Base-by-base conservation (phyloP, 179 eudicot species). In the Spergularia azorica region DNA sequence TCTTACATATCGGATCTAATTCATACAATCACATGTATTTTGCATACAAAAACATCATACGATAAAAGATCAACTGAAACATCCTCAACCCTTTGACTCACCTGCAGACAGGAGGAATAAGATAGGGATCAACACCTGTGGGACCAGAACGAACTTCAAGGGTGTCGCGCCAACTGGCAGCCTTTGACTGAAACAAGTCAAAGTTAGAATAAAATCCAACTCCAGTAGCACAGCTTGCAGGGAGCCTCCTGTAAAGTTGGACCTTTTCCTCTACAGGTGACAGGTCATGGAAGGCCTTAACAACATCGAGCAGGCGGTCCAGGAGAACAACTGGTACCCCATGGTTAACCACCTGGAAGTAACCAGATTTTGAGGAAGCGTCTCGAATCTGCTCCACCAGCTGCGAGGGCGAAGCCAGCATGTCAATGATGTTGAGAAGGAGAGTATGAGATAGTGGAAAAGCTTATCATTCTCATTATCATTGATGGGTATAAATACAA, bases 161-260 rank as follows among this genome's bases (percentile, higher is more conserved):
- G 1, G 95, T 83, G 72, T 92, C 97, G 8, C 93, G 82, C 97
- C 95, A 92, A 76, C 95, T 92, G 43, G 95, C 93, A 10, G 93
- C 97, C 76, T 90, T 90, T 0, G 93, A 90, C 16, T 77, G 80
- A 70, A 67, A 90, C 62, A 92, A 76, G 15, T 92, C 97, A 76
- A 83, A 79, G 63, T 90, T 92, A 8, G 93, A 85, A 38, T 75
- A 74, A 71, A 82, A 92, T 1, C 85, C 73, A 0, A 83, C 83
- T 0, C 93, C 93, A 32, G 43, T 46, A 5, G 75, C 80, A 12
- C 57, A 10, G 68, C 38, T 55, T 16, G 50, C 50, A 46, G 56
- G 26, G 8, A 59, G 41, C 3, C 56, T 87, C 14, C 93, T 79
- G 1, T 73, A 39, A 68, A 85, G 86, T 63, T 59, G 58, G 32